Conservation (phyloP, 225 moss, liverwort and hornwort genomes). For the Thuidium tamariscinum region DNA sequence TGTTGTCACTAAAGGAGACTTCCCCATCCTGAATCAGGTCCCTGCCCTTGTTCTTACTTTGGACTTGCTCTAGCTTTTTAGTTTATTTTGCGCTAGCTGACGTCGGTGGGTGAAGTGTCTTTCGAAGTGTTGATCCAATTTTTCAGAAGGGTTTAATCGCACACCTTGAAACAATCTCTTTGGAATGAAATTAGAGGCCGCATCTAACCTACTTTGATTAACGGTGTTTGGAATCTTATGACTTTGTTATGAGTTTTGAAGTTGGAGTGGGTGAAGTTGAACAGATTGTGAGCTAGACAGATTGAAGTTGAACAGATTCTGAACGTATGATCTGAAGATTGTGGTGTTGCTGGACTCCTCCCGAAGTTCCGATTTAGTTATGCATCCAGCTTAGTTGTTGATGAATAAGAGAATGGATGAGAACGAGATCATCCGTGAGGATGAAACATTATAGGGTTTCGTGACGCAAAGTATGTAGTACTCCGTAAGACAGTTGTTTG, state of each 20-base stretch:
- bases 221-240: not conserved
- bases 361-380: not conserved
- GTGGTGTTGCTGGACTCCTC: not conserved
- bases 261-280: not conserved
- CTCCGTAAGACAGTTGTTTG: not conserved
- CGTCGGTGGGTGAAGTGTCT: too few species aligned
- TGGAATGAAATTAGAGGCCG: not conserved
- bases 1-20: constrained; percentile 48
- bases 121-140: not conserved
- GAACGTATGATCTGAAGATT: not conserved
- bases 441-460: not conserved
- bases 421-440: not conserved
- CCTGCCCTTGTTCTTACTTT: too few species aligned
- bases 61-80: not conserved
- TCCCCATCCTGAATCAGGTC: constrained; percentile 67
- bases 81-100: not conserved
- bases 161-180: not conserved
- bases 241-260: not conserved
- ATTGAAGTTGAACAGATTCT: too few species aligned
- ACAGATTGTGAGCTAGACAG: too few species aligned
- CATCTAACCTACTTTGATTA: not conserved
- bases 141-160: not conserved
- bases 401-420: not conserved
- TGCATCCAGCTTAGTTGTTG: not conserved
- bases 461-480: not conserved